These are phyloP conservation scores for Musa troglodytarum DNA, from an alignment of 176 grass and related monocot genomes.

Conservation along the genomic window DNA sequence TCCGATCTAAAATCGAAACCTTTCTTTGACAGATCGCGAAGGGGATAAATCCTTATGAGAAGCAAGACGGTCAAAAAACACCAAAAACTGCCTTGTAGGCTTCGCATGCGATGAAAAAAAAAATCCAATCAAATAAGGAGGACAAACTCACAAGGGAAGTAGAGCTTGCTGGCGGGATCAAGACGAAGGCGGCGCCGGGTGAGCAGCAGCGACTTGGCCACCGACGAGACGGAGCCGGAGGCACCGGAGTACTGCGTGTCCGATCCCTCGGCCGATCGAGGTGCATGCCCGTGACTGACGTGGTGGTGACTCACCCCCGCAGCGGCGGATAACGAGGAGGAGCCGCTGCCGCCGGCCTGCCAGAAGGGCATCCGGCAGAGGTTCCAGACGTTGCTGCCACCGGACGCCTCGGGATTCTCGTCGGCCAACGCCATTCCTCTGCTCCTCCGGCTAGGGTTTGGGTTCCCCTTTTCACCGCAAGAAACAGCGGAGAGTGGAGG, in stretches of 20 bases:
- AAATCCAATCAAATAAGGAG: background rate
- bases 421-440: slow-evolving; percentile 58
- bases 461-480: no score
- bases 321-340: slow-evolving; percentile 34
- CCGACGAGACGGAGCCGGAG: slow-evolving; percentile 50
- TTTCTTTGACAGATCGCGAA: background rate
- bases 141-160: slow-evolving; percentile 82
- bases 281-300: slow-evolving; percentile 39
- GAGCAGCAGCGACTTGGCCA: slow-evolving; percentile 68
- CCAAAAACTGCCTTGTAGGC: background rate
- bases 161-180: slow-evolving; percentile 85
- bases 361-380: slow-evolving; percentile 94
- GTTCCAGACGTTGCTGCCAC: slow-evolving; percentile 65
- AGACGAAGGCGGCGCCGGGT: slow-evolving; percentile 62
- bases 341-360: slow-evolving; percentile 29
- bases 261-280: slow-evolving; percentile 10
- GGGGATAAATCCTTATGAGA: background rate
- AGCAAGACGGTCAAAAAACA: background rate
- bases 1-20: background rate
- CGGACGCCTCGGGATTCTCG: slow-evolving; percentile 34
- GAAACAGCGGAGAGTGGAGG: no score
- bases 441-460: background rate
- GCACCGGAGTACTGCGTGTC: slow-evolving; percentile 17
- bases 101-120: background rate
- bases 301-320: slow-evolving; percentile 54